A percentile compares a stretch with the other conserved stretches of the same genome.
Evolutionary conservation across 768 basidiomycete species (phyloP).

Genomic region (Lactarius deliciosus): DNA sequence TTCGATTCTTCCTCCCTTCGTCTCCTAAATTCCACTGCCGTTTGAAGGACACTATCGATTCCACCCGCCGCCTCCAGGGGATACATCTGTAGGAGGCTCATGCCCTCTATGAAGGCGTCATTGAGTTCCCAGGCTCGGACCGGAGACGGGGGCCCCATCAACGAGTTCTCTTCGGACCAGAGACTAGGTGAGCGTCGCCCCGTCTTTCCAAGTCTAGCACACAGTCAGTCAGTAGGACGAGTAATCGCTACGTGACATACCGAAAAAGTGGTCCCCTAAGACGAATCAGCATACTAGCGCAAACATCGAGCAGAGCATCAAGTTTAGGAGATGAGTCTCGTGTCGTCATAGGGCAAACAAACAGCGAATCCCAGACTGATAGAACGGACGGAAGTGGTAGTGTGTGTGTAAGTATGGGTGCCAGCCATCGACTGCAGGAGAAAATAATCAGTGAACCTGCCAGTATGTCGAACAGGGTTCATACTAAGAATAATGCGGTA

Average conservation of each 20-base stretch:
- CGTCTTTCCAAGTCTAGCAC: slow-evolving; percentile 53
- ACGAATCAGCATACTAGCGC: slow-evolving; percentile 65
- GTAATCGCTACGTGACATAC: slow-evolving; percentile 38
- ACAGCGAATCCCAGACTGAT: slow-evolving; percentile 69
- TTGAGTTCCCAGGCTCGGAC: slow-evolving; percentile 51
- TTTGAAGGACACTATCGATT: slow-evolving; percentile 67
- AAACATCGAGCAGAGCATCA: slow-evolving; percentile 68
- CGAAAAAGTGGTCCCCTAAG: slow-evolving; percentile 53
- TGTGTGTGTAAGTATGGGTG: slow-evolving; percentile 68
- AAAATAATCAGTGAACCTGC: not conserved
- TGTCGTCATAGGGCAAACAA: slow-evolving; percentile 56
- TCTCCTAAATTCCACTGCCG: slow-evolving; percentile 56
- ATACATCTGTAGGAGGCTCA: slow-evolving; percentile 63
- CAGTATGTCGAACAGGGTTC: slow-evolving; percentile 33
- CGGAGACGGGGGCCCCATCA: slow-evolving; percentile 43
- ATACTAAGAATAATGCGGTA: slow-evolving; percentile 82
- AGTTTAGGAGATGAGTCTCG: slow-evolving; percentile 58
- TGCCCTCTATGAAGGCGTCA: slow-evolving; percentile 66
- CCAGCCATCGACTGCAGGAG: slow-evolving; percentile 64
- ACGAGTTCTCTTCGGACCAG: slow-evolving; percentile 50
- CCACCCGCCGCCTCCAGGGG: slow-evolving; percentile 66
- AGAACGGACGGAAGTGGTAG: slow-evolving; percentile 62
- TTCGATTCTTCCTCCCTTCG: slow-evolving; percentile 47
- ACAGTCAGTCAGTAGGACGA: slow-evolving; percentile 7
- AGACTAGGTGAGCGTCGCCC: slow-evolving; percentile 46